These are phyloP conservation scores for Kwoniella shivajii DNA, from an alignment of 1,284 basidiomycete species.

Conservation along the genomic window DNA sequence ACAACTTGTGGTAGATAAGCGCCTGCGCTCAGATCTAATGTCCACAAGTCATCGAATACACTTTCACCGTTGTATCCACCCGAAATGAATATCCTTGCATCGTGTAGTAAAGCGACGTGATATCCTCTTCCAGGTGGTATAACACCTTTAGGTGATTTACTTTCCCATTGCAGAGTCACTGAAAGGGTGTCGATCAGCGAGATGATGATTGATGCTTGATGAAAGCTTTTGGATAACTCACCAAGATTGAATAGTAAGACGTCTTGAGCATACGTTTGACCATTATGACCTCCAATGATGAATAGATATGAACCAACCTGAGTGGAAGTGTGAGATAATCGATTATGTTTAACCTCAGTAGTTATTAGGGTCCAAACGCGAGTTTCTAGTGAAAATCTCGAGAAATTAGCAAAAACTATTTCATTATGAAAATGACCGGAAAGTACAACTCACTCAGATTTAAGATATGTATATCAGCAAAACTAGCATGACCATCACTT, in stretches of 20 bases:
- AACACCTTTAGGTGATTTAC: constrained; percentile 65
- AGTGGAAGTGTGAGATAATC: constrained; percentile 82
- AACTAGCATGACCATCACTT: constrained; percentile 62
- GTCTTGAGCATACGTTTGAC: constrained; percentile 73
- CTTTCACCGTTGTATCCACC: constrained; percentile 83
- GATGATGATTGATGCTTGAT: constrained; percentile 13
- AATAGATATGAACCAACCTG: constrained; percentile 93
- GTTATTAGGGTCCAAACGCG: constrained; percentile 70
- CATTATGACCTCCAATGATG: constrained; percentile 85
- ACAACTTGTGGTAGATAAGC: constrained; percentile 88
- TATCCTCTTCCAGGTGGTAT: constrained; percentile 75
- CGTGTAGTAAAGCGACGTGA: constrained; percentile 70
- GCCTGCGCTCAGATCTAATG: constrained; percentile 80
- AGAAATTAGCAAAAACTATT: background rate
- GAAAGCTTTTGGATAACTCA: constrained; percentile 39
- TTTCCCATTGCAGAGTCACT: constrained; percentile 69
- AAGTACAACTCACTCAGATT: constrained; percentile 67
- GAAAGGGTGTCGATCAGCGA: background rate
- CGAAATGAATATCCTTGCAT: constrained; percentile 80
- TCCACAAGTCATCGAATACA: constrained; percentile 81
- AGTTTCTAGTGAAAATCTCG: constrained; percentile 59
- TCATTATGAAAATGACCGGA: background rate
- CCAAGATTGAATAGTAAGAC: constrained; percentile 84
- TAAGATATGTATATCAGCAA: constrained; percentile 83
- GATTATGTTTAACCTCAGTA: constrained; percentile 63